phyloP scores from a whole-genome alignment of 202 grass and related monocot genomes.

The Elaeis oleifera region DNA sequence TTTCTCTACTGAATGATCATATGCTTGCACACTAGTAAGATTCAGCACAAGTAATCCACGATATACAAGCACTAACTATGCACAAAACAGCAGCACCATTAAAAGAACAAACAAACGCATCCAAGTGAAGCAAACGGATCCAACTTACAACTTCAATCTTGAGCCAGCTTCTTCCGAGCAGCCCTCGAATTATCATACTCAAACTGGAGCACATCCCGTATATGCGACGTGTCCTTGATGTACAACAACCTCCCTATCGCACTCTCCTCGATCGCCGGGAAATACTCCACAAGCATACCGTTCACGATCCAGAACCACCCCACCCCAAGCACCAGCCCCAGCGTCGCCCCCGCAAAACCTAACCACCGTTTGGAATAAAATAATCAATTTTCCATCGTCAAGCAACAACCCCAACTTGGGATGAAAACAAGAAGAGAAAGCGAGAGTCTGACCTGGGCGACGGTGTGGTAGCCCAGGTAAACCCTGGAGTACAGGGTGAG shows the following conservation, averaged over 20 bases:
- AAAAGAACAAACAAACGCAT: too few species aligned
- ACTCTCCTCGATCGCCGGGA: constrained; percentile 88
- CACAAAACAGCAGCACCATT: too few species aligned
- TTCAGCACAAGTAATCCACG: too few species aligned
- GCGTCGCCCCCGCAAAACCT: constrained; percentile 67
- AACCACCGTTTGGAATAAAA: constrained; percentile 1
- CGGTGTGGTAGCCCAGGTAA: constrained; percentile 87
- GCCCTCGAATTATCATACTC: constrained; percentile 96
- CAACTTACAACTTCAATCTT: constrained; percentile 64
- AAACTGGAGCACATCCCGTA: constrained; percentile 82
- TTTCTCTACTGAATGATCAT: too few species aligned
- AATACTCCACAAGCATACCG: constrained; percentile 58
- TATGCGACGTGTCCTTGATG: constrained; percentile 93
- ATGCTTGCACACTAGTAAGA: too few species aligned
- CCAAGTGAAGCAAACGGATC: too few species aligned
- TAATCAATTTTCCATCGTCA: not conserved
- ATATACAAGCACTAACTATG: too few species aligned
- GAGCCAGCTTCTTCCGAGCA: constrained; percentile 71
- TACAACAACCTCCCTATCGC: constrained; percentile 63
- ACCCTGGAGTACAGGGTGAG: constrained; percentile 93
- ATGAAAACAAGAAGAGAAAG: constrained; percentile 21
- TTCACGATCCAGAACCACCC: constrained; percentile 85
- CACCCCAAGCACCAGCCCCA: constrained; percentile 75
- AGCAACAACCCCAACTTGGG: not conserved
- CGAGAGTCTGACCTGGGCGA: constrained; percentile 45